Evolutionary conservation across 768 basidiomycete genomes (phyloP).

Genomic region (Termitomyces sp.): DNA sequence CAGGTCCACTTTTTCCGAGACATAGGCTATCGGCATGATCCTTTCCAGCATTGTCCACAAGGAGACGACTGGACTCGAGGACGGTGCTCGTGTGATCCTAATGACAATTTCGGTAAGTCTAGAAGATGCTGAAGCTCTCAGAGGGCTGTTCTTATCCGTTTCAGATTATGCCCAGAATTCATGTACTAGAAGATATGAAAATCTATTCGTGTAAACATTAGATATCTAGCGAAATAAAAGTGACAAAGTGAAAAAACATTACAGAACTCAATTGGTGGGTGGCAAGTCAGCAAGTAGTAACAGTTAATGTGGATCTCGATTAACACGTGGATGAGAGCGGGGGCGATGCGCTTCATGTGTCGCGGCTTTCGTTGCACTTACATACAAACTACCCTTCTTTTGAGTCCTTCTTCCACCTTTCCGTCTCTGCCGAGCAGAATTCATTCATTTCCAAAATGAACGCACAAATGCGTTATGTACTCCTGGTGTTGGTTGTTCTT

Average conservation of each 20-base stretch:
- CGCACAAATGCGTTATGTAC: constrained; percentile 48
- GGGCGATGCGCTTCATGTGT: neutral
- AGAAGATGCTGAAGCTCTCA: neutral
- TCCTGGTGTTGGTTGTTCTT: constrained; percentile 43
- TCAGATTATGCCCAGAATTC: constrained; percentile 37
- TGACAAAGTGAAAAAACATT: no score
- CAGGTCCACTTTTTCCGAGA: constrained; percentile 81
- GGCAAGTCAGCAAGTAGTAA: neutral
- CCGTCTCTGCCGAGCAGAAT: constrained; percentile 6
- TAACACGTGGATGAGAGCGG: neutral
- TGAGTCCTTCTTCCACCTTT: neutral
- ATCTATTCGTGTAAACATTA: constrained; percentile 22
- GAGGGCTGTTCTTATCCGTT: neutral
- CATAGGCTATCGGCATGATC: constrained; percentile 80
- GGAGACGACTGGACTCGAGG: constrained; percentile 51
- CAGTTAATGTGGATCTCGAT: neutral
- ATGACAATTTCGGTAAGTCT: constrained; percentile 59
- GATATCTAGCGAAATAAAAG: neutral
- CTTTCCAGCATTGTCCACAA: constrained; percentile 71
- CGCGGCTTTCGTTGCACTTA: neutral
- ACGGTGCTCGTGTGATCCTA: constrained; percentile 69
- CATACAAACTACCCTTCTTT: constrained; percentile 3
- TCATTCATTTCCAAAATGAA: constrained; percentile 34
- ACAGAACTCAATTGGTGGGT: neutral
- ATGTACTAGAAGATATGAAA: constrained; percentile 33